A percentile compares a stretch with the other conserved stretches of the same genome.
Conservation (phyloP, 2,329 filamentous ascomycete genomes). For the Xylaria multiplex region DNA sequence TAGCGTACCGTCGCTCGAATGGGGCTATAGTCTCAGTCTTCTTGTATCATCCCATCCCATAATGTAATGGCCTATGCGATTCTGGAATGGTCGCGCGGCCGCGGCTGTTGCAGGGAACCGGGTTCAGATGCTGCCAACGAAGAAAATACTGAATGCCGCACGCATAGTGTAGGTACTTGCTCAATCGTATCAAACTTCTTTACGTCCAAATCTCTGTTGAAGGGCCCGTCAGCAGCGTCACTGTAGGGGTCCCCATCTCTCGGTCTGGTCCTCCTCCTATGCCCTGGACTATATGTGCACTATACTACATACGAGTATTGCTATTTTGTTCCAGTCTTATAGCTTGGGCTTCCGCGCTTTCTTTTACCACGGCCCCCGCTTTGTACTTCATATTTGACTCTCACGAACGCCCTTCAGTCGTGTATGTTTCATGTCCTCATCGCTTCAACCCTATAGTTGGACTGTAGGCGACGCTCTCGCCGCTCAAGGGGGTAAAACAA, state of each 20-base stretch:
- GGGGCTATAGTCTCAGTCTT: constrained; percentile 10
- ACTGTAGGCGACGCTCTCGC: constrained; percentile 28
- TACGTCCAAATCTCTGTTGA: constrained; percentile 17
- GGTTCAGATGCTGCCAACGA: constrained; percentile 28
- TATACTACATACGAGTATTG: constrained; percentile 31
- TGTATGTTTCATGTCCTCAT: constrained; percentile 32
- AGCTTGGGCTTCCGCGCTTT: constrained; percentile 26
- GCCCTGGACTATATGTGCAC: constrained; percentile 31
- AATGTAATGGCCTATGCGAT: constrained; percentile 22
- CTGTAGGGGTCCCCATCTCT: constrained; percentile 28
- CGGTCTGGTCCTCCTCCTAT: constrained; percentile 17
- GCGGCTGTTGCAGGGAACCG: constrained; percentile 24
- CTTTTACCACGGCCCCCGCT: constrained; percentile 29
- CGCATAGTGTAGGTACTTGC: constrained; percentile 15
- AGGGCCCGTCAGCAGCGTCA: constrained; percentile 24
- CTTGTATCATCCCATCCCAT: constrained; percentile 30
- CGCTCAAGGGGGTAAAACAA: constrained; percentile 1
- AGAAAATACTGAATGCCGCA: constrained; percentile 27
- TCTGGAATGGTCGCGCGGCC: constrained; percentile 24
- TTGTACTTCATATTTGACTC: constrained; percentile 40
- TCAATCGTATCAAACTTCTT: constrained; percentile 25
- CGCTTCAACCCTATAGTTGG: constrained; percentile 28
- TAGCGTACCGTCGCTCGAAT: constrained; percentile 23
- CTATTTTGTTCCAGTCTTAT: constrained; percentile 27
- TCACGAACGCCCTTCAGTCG: constrained; percentile 31